Percentiles rank a stretch among this genome's conserved stretches.
These are phyloP conservation scores for Kingdonia uniflora DNA, from an alignment of 164 flowering plant genomes.

Conservation along the genomic window DNA sequence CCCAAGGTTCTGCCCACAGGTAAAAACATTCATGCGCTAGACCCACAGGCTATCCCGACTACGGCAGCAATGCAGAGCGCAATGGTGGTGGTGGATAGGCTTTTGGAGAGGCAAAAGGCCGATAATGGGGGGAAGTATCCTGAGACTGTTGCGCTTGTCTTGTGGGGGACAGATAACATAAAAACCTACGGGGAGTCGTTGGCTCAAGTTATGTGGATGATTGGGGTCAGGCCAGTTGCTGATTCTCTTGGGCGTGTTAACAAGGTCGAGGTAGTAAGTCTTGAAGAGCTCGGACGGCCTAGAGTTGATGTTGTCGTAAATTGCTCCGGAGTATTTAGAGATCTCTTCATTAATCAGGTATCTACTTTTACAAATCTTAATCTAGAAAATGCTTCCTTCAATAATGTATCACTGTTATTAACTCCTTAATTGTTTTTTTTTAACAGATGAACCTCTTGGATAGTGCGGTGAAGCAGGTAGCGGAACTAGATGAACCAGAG, in stretches of 20 bases:
- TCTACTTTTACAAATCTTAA: neutral
- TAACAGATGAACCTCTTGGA: conserved; percentile 94
- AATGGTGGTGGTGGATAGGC: conserved; percentile 75
- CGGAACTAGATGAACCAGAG: conserved; percentile 91
- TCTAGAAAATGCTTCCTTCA: neutral
- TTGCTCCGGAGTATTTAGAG: conserved; percentile 98
- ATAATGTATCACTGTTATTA: no score
- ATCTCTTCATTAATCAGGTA: conserved; percentile 98
- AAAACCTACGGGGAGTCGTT: conserved; percentile 96
- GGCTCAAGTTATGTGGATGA: conserved; percentile 95
- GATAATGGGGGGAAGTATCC: conserved; percentile 96
- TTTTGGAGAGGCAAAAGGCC: conserved; percentile 88
- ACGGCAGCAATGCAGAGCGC: conserved; percentile 97
- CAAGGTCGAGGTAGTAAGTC: conserved; percentile 79
- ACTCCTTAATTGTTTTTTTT: neutral
- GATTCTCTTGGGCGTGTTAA: conserved; percentile 94
- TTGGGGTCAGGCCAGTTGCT: conserved; percentile 80
- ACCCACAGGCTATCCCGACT: conserved; percentile 95
- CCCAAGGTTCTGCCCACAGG: conserved; percentile 99
- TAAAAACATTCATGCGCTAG: conserved; percentile 94
- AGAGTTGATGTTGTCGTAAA: conserved; percentile 97
- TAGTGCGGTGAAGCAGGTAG: conserved; percentile 96
- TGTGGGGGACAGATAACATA: conserved; percentile 99
- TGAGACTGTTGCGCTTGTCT: conserved; percentile 89
- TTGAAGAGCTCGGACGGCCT: conserved; percentile 98